Evolutionary conservation across 495 filamentous ascomycete genomes (phyloP).

Genomic region (Jackrogersella multiformis): DNA sequence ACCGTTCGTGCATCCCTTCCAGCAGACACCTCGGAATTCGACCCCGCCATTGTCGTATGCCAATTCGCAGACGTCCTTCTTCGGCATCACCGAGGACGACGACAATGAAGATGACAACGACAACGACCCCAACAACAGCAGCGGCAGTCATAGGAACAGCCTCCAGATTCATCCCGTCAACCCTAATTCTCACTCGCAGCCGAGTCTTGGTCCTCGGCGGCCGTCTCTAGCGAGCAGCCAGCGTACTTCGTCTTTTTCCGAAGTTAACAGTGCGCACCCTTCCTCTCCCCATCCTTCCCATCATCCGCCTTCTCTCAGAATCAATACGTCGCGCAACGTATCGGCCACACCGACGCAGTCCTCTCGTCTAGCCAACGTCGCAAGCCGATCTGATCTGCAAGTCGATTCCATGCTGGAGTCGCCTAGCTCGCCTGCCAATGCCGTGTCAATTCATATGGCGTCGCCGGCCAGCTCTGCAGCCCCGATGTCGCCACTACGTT

Average conservation of each 20-base stretch:
- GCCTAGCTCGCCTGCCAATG: constrained; percentile 43
- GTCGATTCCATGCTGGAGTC: constrained; percentile 45
- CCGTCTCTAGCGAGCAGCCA: constrained; percentile 52
- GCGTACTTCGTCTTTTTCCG: constrained; percentile 54
- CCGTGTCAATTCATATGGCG: constrained; percentile 19
- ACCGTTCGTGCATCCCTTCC: constrained; percentile 65
- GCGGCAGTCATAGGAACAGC: constrained; percentile 29
- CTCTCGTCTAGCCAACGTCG: constrained; percentile 53
- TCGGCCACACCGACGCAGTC: constrained; percentile 43
- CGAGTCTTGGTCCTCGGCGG: constrained; percentile 41
- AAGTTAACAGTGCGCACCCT: constrained; percentile 42
- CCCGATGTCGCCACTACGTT: constrained; percentile 60
- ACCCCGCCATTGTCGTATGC: constrained; percentile 65
- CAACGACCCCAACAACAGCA: constrained; percentile 26
- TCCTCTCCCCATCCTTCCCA: constrained; percentile 38
- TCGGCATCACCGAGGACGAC: constrained; percentile 60
- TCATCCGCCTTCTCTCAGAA: constrained; percentile 51
- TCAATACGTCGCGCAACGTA: constrained; percentile 52
- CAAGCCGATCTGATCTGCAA: constrained; percentile 54
- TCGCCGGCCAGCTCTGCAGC: constrained; percentile 45
- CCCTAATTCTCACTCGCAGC: constrained; percentile 42
- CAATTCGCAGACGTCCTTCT: constrained; percentile 60
- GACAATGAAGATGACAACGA: constrained; percentile 52
- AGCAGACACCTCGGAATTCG: constrained; percentile 65
- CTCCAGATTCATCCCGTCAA: constrained; percentile 33